Percentiles rank a stretch among this genome's conserved stretches.
Conservation (phyloP, 2,329 filamentous ascomycete genomes). For the Aspergillus proliferans region DNA sequence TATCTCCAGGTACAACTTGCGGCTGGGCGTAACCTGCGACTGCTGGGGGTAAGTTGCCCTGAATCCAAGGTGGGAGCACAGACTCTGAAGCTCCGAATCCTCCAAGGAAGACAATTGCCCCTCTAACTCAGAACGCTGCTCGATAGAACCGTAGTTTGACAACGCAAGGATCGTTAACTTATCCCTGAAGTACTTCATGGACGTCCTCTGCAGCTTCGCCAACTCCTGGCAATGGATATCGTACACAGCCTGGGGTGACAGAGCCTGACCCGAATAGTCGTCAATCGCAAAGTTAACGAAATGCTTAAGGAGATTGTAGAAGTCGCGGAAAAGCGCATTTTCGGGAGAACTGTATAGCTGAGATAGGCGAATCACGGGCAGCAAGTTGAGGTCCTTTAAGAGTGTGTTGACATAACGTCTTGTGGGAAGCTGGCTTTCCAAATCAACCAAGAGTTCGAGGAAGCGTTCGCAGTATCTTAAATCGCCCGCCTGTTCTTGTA, state of each 20-base stretch:
- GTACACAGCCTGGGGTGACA: slow-evolving; percentile 66
- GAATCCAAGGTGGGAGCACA: slow-evolving; percentile 68
- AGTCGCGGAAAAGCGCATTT: slow-evolving; percentile 71
- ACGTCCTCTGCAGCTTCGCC: slow-evolving; percentile 70
- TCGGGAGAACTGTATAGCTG: slow-evolving; percentile 69
- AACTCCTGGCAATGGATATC: slow-evolving; percentile 71
- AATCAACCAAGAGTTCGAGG: slow-evolving; percentile 78
- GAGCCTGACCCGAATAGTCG: slow-evolving; percentile 76
- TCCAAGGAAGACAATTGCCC: slow-evolving; percentile 65
- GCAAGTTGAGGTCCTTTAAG: slow-evolving; percentile 74
- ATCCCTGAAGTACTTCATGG: slow-evolving; percentile 75
- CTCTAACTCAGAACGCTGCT: slow-evolving; percentile 71
- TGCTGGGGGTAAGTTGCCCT: slow-evolving; percentile 74
- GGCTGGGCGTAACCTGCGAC: slow-evolving; percentile 58
- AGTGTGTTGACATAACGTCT: slow-evolving; percentile 88
- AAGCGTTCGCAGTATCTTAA: slow-evolving; percentile 87
- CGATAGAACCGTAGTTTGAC: slow-evolving; percentile 85
- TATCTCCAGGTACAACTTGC: slow-evolving; percentile 52
- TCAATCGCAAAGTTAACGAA: slow-evolving; percentile 86
- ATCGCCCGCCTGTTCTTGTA: slow-evolving; percentile 49
- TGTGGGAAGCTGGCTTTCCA: slow-evolving; percentile 90
- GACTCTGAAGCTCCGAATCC: slow-evolving; percentile 64
- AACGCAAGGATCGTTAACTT: slow-evolving; percentile 87
- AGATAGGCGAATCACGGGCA: slow-evolving; percentile 72
- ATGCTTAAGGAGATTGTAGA: slow-evolving; percentile 73